These are phyloP conservation scores for Phytophthora pini DNA, from an alignment of 352 stramenopile genomes.

Conservation along the genomic window DNA sequence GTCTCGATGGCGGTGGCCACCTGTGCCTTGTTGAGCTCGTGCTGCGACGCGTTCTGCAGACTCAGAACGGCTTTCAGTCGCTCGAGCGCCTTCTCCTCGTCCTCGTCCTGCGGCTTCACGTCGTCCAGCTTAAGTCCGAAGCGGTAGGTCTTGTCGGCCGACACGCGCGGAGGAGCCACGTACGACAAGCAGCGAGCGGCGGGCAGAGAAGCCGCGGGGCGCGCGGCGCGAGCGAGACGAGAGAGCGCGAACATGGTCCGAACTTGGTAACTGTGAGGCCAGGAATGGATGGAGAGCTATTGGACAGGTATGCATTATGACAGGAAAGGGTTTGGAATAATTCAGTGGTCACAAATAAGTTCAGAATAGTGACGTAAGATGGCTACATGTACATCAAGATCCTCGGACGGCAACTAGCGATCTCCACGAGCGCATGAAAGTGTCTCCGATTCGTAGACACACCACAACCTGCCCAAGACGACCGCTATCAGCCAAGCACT, in stretches of 20 bases:
- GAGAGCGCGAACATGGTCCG: conserved; percentile 51
- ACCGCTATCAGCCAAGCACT: too few relatives aligned
- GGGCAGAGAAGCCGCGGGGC: neutral
- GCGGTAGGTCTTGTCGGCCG: conserved; percentile 60
- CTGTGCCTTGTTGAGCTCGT: conserved; percentile 85
- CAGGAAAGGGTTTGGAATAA: neutral
- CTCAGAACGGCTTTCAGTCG: conserved; percentile 78
- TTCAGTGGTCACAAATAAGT: too few relatives aligned
- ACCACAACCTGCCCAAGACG: too few relatives aligned
- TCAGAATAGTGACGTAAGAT: neutral
- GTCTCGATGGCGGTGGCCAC: conserved; percentile 81
- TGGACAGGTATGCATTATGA: neutral
- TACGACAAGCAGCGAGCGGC: conserved; percentile 55
- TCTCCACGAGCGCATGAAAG: too few relatives aligned
- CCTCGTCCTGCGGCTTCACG: conserved; percentile 47
- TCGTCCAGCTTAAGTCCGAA: conserved; percentile 72
- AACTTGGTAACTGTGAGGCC: conserved; percentile 9
- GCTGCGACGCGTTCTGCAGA: conserved; percentile 82
- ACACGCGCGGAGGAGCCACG: conserved; percentile 66
- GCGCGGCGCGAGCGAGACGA: conserved; percentile 37
- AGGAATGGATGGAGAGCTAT: conserved; percentile 21
- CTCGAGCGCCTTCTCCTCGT: conserved; percentile 46
- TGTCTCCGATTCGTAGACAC: too few relatives aligned
- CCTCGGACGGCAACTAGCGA: too few relatives aligned
- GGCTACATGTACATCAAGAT: neutral